Conservation (phyloP, 2,329 filamentous ascomycete genomes). For the Ophiostoma pallidulum region DNA sequence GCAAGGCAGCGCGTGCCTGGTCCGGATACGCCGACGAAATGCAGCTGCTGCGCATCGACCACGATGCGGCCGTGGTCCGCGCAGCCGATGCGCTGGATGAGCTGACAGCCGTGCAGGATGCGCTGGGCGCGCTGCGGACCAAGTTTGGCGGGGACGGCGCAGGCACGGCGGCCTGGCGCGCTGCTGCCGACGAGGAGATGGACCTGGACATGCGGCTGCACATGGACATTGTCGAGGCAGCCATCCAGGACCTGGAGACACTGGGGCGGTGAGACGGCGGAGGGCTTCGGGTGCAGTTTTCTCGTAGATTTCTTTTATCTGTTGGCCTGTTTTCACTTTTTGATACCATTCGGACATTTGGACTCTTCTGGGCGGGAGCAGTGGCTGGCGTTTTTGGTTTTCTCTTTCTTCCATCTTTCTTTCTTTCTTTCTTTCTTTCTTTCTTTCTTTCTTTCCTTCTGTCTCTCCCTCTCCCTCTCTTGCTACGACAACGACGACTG, state of each 20-base stretch:
- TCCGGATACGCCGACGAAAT: slow-evolving; percentile 7
- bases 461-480: neutral
- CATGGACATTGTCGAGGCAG: slow-evolving; percentile 12
- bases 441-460: neutral
- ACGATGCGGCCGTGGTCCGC: slow-evolving; percentile 2
- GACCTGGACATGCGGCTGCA: slow-evolving; percentile 10
- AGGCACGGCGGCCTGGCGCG: no score
- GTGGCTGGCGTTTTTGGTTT: no score
- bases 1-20: slow-evolving; percentile 5
- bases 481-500: no score
- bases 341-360: no score
- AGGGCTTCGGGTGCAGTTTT: neutral
- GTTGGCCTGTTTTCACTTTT: no score
- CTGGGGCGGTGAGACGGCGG: neutral
- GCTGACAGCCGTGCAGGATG: slow-evolving; percentile 5
- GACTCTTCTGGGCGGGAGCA: no score
- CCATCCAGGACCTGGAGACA: slow-evolving; percentile 8
- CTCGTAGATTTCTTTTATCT: no score
- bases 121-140: slow-evolving; percentile 2
- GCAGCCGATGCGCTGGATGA: slow-evolving; percentile 7
- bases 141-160: neutral
- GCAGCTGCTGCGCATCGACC: slow-evolving; percentile 1
- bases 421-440: neutral
- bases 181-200: neutral
- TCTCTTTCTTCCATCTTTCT: neutral